Evolutionary conservation across 164 flowering plant species (phyloP).

Genomic region (Nelumbo lutea): DNA sequence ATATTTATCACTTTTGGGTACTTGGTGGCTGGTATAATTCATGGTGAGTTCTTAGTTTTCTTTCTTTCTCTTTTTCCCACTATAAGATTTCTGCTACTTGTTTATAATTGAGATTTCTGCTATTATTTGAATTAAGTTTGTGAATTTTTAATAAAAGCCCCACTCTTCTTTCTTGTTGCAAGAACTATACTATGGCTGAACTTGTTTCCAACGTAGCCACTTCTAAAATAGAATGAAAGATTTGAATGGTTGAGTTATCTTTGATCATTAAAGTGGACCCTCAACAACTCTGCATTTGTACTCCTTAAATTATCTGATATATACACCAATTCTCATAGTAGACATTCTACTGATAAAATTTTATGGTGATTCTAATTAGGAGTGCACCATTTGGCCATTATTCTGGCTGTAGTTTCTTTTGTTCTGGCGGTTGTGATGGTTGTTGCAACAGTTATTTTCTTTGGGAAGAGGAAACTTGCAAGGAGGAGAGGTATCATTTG

Average conservation of each 20-base stretch:
- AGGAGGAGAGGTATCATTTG: conserved; percentile 22
- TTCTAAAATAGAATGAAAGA: background rate
- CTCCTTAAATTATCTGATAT: background rate
- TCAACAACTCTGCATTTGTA: conserved; percentile 2
- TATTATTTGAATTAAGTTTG: background rate
- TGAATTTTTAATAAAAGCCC: background rate
- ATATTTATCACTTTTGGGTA: too few species aligned
- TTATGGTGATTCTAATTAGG: conserved; percentile 30
- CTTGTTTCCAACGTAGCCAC: background rate
- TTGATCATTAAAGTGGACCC: background rate
- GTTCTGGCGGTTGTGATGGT: conserved; percentile 35
- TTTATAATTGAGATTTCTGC: too few species aligned
- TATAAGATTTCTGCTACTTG: too few species aligned
- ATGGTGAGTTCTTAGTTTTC: too few species aligned
- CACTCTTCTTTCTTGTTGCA: background rate
- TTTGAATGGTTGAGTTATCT: background rate
- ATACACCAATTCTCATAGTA: background rate
- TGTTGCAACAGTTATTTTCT: conserved; percentile 26
- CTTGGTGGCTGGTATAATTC: too few species aligned
- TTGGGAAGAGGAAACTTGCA: conserved; percentile 30
- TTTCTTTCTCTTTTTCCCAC: too few species aligned
- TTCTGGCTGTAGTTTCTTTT: conserved; percentile 38
- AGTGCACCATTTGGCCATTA: conserved; percentile 30
- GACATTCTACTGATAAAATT: background rate
- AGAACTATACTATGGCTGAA: background rate